Evolutionary conservation across 2,329 filamentous ascomycete genomes (phyloP).

Genomic region (Fonsecaea pugnacius): DNA sequence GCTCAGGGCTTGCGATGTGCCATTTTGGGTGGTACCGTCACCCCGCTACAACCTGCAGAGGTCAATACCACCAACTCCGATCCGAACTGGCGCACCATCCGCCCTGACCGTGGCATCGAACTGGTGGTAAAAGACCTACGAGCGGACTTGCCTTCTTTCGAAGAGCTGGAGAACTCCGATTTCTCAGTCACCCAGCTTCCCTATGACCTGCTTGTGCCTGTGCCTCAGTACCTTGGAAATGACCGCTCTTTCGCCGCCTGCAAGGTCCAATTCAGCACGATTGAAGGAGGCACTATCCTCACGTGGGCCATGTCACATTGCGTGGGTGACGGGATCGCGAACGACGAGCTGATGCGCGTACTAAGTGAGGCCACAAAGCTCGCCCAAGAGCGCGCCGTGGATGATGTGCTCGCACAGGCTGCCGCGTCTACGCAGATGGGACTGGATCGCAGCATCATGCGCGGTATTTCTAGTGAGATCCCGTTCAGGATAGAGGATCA

Average conservation of each 20-base stretch:
- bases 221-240: conserved; percentile 17
- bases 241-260: conserved; percentile 13
- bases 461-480: conserved; percentile 3
- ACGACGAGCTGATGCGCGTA: conserved; percentile 15
- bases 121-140: conserved; percentile 15
- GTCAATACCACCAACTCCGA: background rate
- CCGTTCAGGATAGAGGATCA: conserved; percentile 20
- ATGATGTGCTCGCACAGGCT: background rate
- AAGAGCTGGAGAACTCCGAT: conserved; percentile 7
- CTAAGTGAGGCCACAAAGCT: conserved; percentile 11
- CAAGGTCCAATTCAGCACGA: conserved; percentile 18
- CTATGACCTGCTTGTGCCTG: conserved; percentile 16
- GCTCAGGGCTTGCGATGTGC: conserved; percentile 13
- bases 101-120: conserved; percentile 13
- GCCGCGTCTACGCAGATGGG: background rate
- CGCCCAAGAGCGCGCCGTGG: background rate
- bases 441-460: conserved; percentile 11
- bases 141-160: conserved; percentile 6
- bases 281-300: conserved; percentile 17
- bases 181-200: conserved; percentile 4
- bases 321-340: conserved; percentile 12
- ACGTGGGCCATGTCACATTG: conserved; percentile 21
- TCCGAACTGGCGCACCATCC: conserved; percentile 16
- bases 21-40: conserved; percentile 7
- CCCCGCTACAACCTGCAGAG: conserved; percentile 8